A percentile compares a stretch with the other conserved stretches of the same genome.
These are phyloP conservation scores for Priceomyces castillae DNA, from an alignment of 805 yeast genomes.

Conservation along the genomic window DNA sequence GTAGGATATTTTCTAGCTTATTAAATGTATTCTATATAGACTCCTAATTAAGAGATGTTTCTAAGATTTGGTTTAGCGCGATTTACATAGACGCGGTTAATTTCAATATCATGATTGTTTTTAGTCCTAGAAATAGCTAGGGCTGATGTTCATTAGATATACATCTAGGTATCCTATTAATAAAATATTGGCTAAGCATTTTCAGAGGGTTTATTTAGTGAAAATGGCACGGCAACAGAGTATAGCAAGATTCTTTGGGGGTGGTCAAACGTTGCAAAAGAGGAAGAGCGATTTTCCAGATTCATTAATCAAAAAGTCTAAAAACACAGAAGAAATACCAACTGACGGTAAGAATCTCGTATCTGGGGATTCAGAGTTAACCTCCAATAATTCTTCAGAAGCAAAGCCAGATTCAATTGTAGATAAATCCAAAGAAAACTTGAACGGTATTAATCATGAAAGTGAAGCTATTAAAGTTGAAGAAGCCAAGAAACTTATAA, in stretches of 20 bases:
- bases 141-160: neutral
- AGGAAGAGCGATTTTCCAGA: neutral
- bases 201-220: neutral
- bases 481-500: conserved; percentile 15
- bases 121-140: neutral
- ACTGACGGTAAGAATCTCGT: neutral
- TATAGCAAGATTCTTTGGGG: conserved; percentile 29
- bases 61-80: neutral
- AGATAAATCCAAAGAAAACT: neutral
- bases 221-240: conserved; percentile 34
- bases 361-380: neutral
- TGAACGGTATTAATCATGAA: conserved; percentile 1
- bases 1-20: too few relatives aligned
- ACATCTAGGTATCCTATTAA: neutral
- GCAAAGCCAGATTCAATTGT: neutral
- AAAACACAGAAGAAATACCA: neutral
- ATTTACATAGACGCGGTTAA: neutral
- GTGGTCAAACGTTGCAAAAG: conserved; percentile 1
- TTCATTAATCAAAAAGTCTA: neutral
- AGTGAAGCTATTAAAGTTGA: conserved; percentile 6
- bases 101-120: neutral
- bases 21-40: neutral
- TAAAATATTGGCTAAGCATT: neutral
- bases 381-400: neutral
- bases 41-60: neutral